Evolutionary conservation across 345 rosid species (phyloP).

Genomic region (Eucalyptus grandis): DNA sequence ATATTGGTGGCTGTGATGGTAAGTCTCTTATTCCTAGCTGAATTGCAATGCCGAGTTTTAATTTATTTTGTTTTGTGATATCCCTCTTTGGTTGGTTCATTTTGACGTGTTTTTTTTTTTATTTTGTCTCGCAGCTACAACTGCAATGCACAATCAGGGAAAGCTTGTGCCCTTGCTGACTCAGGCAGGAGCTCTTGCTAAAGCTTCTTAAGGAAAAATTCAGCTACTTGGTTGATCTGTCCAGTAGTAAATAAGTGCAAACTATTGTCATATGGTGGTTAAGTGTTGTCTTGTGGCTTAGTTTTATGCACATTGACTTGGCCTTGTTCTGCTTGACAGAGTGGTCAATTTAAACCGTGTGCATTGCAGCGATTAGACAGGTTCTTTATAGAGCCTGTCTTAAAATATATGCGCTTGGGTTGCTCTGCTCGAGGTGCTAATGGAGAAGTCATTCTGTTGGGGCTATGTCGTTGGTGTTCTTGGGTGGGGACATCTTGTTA

Average conservation of each 20-base stretch:
- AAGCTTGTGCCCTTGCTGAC: slow-evolving; percentile 69
- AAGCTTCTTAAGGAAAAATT: not conserved
- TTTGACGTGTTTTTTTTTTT: not conserved
- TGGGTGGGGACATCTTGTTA: not conserved
- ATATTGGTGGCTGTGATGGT: slow-evolving; percentile 86
- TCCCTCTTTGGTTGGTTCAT: not conserved
- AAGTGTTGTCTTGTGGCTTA: not conserved
- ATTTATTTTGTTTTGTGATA: not conserved
- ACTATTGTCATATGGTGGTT: not conserved
- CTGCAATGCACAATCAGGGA: slow-evolving; percentile 31
- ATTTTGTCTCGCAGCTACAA: slow-evolving; percentile 31
- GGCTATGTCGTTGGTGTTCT: not conserved
- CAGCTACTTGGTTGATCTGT: not conserved
- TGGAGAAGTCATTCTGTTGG: not conserved
- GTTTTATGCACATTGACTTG: not conserved
- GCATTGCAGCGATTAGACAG: not conserved
- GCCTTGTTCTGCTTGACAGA: not conserved
- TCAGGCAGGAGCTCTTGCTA: slow-evolving; percentile 59
- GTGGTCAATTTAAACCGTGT: not conserved
- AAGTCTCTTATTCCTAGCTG: not conserved
- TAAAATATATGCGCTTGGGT: not conserved
- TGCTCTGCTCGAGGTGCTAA: not conserved
- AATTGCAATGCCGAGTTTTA: not conserved
- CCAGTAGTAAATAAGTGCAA: not conserved
- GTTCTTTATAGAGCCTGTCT: not conserved